A percentile compares a stretch with the other conserved stretches of the same genome.
Conservation (phyloP, 2,329 filamentous ascomycete species). For the Bipolaris cookei region DNA sequence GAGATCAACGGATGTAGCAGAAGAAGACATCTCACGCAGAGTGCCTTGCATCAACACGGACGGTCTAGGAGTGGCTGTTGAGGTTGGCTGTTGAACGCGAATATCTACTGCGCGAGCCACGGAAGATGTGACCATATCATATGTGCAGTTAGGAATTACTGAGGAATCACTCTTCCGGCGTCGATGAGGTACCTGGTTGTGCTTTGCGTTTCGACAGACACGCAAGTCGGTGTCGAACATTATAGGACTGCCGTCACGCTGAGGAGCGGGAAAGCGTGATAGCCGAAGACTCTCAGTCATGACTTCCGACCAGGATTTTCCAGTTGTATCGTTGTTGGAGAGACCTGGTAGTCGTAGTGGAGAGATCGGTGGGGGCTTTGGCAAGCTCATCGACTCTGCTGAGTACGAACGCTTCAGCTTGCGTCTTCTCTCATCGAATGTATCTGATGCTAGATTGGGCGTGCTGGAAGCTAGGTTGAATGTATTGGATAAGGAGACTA, state of each 20-base stretch:
- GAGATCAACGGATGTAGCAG: not conserved
- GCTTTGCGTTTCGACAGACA: not conserved
- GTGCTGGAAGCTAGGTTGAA: constrained; percentile 40
- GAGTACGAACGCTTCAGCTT: constrained; percentile 41
- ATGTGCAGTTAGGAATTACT: not conserved
- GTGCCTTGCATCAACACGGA: constrained; percentile 22
- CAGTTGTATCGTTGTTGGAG: constrained; percentile 28
- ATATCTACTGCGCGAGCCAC: constrained; percentile 22
- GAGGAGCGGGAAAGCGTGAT: constrained; percentile 35
- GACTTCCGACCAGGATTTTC: constrained; percentile 35
- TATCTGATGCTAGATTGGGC: constrained; percentile 35
- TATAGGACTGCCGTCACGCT: constrained; percentile 18
- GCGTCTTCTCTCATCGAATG: constrained; percentile 22
- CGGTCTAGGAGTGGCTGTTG: constrained; percentile 20
- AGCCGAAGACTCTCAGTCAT: constrained; percentile 41
- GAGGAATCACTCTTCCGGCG: not conserved
- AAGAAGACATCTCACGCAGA: constrained; percentile 16
- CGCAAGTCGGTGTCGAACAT: constrained; percentile 17
- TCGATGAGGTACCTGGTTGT: not conserved
- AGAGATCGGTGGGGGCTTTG: constrained; percentile 29
- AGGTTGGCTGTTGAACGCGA: constrained; percentile 30
- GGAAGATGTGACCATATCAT: not conserved
- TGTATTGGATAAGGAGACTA: constrained; percentile 23
- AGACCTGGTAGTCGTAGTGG: constrained; percentile 42
- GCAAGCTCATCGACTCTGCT: constrained; percentile 34